Evolutionary conservation across 192 early-diverging fungal species (phyloP).

Genomic region (Phlyctochytrium planicorne): DNA sequence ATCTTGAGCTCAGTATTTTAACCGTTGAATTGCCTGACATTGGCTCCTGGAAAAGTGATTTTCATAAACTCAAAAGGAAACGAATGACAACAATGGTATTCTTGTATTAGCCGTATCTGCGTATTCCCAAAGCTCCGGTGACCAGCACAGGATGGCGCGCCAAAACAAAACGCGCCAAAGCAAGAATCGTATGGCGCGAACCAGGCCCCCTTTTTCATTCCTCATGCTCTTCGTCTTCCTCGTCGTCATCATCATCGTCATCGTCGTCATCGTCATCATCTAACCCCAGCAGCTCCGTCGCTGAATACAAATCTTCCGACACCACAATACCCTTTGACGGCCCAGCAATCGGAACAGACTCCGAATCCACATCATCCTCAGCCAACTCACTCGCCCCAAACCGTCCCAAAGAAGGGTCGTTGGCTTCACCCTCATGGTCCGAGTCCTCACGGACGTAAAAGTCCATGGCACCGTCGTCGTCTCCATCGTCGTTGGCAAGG

Average conservation of each 20-base stretch:
- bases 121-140: no score
- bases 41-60: no score
- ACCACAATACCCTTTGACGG: constrained; percentile 34
- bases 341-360: constrained; percentile 17
- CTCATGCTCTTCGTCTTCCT: not conserved
- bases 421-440: constrained; percentile 60
- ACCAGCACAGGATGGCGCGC: no score
- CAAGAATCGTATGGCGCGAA: no score
- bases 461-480: constrained; percentile 77
- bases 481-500: constrained; percentile 69
- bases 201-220: no score
- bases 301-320: constrained; percentile 78
- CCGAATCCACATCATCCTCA: constrained; percentile 29
- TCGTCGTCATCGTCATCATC: constrained; percentile 62
- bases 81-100: no score
- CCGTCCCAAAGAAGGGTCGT: constrained; percentile 28
- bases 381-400: constrained; percentile 34
- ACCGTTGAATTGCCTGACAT: no score
- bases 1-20: no score
- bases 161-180: no score
- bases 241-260: constrained; percentile 12
- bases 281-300: constrained; percentile 78
- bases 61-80: no score
- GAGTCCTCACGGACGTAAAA: constrained; percentile 79
- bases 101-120: no score